These are phyloP conservation scores for Hirsutella rhossiliensis DNA, from an alignment of 2,329 filamentous ascomycete genomes.

Conservation along the genomic window DNA sequence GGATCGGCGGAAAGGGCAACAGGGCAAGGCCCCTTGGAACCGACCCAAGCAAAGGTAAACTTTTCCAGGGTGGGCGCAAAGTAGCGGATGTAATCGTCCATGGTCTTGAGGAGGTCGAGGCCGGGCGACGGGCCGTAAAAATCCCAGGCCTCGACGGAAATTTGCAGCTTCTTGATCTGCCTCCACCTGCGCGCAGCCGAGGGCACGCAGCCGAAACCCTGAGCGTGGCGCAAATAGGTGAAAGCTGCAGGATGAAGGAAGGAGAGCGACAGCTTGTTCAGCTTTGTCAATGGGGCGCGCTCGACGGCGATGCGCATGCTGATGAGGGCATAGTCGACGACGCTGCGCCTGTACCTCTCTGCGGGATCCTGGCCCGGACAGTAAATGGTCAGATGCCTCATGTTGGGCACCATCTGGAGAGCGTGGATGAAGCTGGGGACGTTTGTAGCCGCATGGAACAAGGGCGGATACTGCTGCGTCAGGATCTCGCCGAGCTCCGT, in stretches of 20 bases:
- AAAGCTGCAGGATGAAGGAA: constrained; percentile 66
- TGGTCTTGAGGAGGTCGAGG: constrained; percentile 61
- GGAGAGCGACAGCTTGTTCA: constrained; percentile 60
- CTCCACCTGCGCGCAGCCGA: constrained; percentile 61
- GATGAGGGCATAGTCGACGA: constrained; percentile 81
- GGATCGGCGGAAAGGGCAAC: constrained; percentile 59
- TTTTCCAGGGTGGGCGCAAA: constrained; percentile 57
- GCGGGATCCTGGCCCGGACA: constrained; percentile 60
- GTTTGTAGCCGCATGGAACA: constrained; percentile 85
- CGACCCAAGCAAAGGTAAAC: constrained; percentile 68
- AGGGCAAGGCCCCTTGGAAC: constrained; percentile 63
- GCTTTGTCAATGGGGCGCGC: constrained; percentile 50
- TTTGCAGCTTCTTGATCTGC: constrained; percentile 62
- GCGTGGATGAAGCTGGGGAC: constrained; percentile 73
- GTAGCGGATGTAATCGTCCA: constrained; percentile 66
- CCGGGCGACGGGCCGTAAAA: constrained; percentile 47
- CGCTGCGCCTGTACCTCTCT: constrained; percentile 61
- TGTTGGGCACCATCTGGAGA: constrained; percentile 53
- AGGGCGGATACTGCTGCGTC: constrained; percentile 74
- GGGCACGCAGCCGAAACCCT: constrained; percentile 64
- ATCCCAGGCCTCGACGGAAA: constrained; percentile 61
- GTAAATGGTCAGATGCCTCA: constrained; percentile 63
- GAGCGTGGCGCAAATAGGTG: constrained; percentile 62
- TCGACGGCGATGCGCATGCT: constrained; percentile 77
- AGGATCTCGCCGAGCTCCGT: constrained; percentile 69